phyloP scores from a whole-genome alignment of 371 early-diverging fungal species.

The Coelomomyces lativittatus region DNA sequence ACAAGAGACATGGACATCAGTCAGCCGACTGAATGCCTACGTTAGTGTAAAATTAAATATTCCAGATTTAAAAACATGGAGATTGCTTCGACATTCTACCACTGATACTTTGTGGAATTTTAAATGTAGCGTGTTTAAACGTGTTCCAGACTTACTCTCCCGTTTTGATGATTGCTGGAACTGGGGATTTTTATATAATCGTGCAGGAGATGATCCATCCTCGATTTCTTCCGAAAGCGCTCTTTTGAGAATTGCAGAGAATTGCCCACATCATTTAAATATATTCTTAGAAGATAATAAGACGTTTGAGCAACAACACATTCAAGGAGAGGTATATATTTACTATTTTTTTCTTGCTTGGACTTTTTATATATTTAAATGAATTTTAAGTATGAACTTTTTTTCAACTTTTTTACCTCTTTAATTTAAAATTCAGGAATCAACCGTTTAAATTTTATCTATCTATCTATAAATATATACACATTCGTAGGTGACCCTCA shows the following conservation, averaged over 20 bases:
- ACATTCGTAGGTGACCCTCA: conserved; percentile 1
- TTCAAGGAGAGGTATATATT: neutral
- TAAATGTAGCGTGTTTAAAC: too few relatives aligned
- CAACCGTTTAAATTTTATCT: too few relatives aligned
- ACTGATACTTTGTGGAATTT: too few relatives aligned
- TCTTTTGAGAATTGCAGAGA: neutral
- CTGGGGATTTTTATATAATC: conserved; percentile 21
- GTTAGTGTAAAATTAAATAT: too few relatives aligned
- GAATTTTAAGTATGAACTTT: too few relatives aligned
- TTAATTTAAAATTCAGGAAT: too few relatives aligned
- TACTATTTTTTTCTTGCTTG: conserved; percentile 1
- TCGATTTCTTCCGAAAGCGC: conserved; percentile 8
- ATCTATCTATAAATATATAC: conserved; percentile 12
- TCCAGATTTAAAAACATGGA: too few relatives aligned
- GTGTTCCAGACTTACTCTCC: too few relatives aligned
- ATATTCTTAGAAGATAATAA: neutral
- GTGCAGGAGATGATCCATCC: conserved; percentile 4
- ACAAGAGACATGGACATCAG: too few relatives aligned
- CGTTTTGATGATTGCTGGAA: conserved; percentile 19
- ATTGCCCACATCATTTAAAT: neutral
- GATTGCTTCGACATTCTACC: too few relatives aligned
- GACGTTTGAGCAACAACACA: neutral
- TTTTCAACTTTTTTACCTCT: neutral
- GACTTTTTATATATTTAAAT: neutral
- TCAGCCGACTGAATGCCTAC: too few relatives aligned